These are phyloP conservation scores for Ophiostoma sp. DNA, from an alignment of 2,329 filamentous ascomycete genomes.

Conservation along the genomic window DNA sequence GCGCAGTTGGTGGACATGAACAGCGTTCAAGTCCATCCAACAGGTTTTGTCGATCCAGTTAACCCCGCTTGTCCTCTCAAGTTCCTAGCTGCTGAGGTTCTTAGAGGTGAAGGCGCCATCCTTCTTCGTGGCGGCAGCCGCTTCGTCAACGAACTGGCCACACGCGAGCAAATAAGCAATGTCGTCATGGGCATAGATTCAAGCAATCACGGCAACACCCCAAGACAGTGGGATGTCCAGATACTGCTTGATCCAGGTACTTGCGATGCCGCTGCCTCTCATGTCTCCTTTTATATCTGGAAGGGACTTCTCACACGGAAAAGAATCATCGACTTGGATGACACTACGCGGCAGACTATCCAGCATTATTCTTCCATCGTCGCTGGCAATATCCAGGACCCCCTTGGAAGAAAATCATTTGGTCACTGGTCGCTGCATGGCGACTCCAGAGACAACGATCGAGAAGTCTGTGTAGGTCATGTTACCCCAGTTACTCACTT, in stretches of 20 bases:
- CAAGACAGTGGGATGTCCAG: conserved; percentile 72
- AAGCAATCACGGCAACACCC: background rate
- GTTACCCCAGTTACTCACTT: conserved; percentile 99
- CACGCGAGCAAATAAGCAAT: conserved; percentile 98
- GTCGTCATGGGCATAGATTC: conserved; percentile 58
- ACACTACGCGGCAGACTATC: conserved; percentile 84
- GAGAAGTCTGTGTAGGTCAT: conserved; percentile 70
- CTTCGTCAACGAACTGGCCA: conserved; percentile 96
- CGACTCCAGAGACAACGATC: conserved; percentile 60
- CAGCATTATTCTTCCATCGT: conserved; percentile 88
- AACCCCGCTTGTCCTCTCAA: conserved; percentile 96
- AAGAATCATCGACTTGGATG: conserved; percentile 80
- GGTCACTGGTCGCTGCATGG: conserved; percentile 73
- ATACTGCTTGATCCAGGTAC: conserved; percentile 97
- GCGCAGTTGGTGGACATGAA: conserved; percentile 99
- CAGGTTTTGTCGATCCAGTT: conserved; percentile 95
- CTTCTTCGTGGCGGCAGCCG: conserved; percentile 85
- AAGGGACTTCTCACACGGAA: conserved; percentile 99
- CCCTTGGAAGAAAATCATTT: conserved; percentile 96
- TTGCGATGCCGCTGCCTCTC: conserved; percentile 95
- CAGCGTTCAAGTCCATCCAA: conserved; percentile 98
- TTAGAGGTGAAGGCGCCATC: conserved; percentile 95
- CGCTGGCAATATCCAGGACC: conserved; percentile 92
- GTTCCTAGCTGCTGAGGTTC: conserved; percentile 95
- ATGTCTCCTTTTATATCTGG: conserved; percentile 97